phyloP scores from a whole-genome alignment of 805 yeast genomes.

The Cyberlindnera nakhonratchasimensis region DNA sequence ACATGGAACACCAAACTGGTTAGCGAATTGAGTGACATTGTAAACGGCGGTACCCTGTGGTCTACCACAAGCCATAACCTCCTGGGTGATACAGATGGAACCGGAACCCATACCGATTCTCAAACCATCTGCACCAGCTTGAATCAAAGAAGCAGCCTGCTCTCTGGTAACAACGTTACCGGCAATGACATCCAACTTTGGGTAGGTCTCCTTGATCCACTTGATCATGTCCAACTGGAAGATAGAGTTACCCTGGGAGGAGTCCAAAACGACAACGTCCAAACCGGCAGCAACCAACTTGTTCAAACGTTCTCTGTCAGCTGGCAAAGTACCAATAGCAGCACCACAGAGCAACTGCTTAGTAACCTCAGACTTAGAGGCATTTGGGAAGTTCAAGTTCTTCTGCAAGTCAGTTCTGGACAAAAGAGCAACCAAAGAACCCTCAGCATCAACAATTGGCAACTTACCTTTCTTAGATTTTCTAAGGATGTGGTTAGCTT shows the following conservation, averaged over 20 bases:
- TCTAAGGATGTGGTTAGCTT: slow-evolving; percentile 90
- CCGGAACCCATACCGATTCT: slow-evolving; percentile 99
- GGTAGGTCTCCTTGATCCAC: slow-evolving; percentile 80
- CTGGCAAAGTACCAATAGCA: slow-evolving; percentile 90
- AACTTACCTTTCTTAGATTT: slow-evolving; percentile 95
- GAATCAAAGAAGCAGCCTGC: slow-evolving; percentile 93
- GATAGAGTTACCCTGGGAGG: slow-evolving; percentile 95
- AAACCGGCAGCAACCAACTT: slow-evolving; percentile 93
- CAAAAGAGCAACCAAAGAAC: slow-evolving; percentile 79
- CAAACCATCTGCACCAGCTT: slow-evolving; percentile 96
- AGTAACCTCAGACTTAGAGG: slow-evolving; percentile 88
- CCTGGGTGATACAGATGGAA: slow-evolving; percentile 98
- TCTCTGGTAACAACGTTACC: slow-evolving; percentile 99
- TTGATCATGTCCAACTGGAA: slow-evolving; percentile 93
- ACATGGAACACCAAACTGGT: slow-evolving; percentile 95
- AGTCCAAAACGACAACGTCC: slow-evolving; percentile 93
- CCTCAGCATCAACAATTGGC: slow-evolving; percentile 79
- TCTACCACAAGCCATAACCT: slow-evolving; percentile 99
- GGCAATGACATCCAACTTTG: slow-evolving; percentile 84
- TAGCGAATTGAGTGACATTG: slow-evolving; percentile 90
- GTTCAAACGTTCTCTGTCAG: slow-evolving; percentile 80
- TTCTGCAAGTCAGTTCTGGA: slow-evolving; percentile 97
- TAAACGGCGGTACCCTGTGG: slow-evolving; percentile 99
- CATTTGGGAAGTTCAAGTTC: slow-evolving; percentile 89
- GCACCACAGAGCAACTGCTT: slow-evolving; percentile 99